Evolutionary conservation across 306 rosid genomes (phyloP).

Genomic region (Cercis canadensis): DNA sequence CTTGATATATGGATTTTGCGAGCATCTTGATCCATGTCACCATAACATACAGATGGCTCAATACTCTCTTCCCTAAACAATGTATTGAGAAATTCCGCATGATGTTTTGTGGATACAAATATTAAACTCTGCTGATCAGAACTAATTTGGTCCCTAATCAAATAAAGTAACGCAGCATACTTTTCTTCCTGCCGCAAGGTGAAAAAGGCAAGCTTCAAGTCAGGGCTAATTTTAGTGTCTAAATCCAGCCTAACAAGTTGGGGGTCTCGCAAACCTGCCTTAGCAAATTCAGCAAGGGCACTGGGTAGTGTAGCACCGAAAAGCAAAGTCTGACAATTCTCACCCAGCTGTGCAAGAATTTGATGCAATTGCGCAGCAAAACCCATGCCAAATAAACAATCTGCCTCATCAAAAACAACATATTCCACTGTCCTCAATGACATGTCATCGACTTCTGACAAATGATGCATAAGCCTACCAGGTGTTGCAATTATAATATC

Average conservation of each 20-base stretch:
- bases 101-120: conserved; percentile 90
- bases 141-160: conserved; percentile 78
- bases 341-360: conserved; percentile 80
- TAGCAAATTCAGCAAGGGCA: conserved; percentile 96
- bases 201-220: conserved; percentile 80
- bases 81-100: conserved; percentile 77
- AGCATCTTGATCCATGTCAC: conserved; percentile 99
- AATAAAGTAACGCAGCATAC: conserved; percentile 69
- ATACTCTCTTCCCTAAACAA: conserved; percentile 85
- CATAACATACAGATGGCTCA: conserved; percentile 90
- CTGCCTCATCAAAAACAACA: conserved; percentile 95
- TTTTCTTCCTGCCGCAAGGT: conserved; percentile 88
- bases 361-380: conserved; percentile 86
- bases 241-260: conserved; percentile 85
- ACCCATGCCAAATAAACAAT: conserved; percentile 85
- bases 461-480: conserved; percentile 96
- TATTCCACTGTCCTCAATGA: conserved; percentile 80
- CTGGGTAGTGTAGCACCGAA: conserved; percentile 93
- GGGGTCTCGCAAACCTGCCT: conserved; percentile 94
- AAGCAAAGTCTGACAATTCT: conserved; percentile 87
- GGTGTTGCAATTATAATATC: conserved; percentile 94
- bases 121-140: conserved; percentile 81
- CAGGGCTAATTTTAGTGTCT: conserved; percentile 91
- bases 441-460: conserved; percentile 91
- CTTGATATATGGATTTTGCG: conserved; percentile 79